These are phyloP conservation scores for Amylostereum areolatum DNA, from an alignment of 1,284 basidiomycete genomes.

Conservation along the genomic window DNA sequence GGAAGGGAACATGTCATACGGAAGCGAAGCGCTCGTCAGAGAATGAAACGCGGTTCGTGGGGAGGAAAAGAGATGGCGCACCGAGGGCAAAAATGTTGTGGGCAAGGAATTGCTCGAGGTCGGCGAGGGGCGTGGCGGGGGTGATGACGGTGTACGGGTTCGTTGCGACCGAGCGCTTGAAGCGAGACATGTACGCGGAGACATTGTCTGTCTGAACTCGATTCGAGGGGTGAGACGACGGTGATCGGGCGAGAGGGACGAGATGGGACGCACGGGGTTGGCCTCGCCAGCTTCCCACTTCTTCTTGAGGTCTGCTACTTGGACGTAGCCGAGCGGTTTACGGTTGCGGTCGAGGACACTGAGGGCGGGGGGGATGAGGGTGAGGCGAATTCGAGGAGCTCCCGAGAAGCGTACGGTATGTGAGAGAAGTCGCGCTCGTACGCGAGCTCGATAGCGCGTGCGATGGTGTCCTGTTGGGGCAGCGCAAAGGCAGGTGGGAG, in stretches of 20 bases:
- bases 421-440: conserved; percentile 90
- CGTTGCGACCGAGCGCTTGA: conserved; percentile 54
- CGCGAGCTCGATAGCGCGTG: conserved; percentile 74
- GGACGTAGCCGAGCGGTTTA: conserved; percentile 77
- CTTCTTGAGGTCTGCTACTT: conserved; percentile 67
- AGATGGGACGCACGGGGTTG: conserved; percentile 49
- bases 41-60: too few species aligned
- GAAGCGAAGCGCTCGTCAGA: too few species aligned
- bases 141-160: conserved; percentile 77
- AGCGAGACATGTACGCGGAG: conserved; percentile 67
- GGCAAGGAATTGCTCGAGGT: conserved; percentile 71
- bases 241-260: neutral
- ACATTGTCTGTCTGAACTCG: conserved; percentile 53
- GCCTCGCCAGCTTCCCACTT: conserved; percentile 73
- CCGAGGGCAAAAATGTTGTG: conserved; percentile 75
- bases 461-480: conserved; percentile 63
- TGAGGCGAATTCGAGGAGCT: neutral
- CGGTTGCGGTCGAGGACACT: conserved; percentile 73
- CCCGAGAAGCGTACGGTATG: conserved; percentile 58
- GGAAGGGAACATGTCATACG: too few species aligned
- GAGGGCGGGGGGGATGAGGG: neutral
- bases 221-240: neutral
- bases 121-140: conserved; percentile 68
- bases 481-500: conserved; percentile 86
- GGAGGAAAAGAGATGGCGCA: conserved; percentile 22